Percentiles rank a stretch among this genome's conserved stretches.
Evolutionary conservation across 257 asterid species (phyloP).

Genomic region (Solanum chaucha): DNA sequence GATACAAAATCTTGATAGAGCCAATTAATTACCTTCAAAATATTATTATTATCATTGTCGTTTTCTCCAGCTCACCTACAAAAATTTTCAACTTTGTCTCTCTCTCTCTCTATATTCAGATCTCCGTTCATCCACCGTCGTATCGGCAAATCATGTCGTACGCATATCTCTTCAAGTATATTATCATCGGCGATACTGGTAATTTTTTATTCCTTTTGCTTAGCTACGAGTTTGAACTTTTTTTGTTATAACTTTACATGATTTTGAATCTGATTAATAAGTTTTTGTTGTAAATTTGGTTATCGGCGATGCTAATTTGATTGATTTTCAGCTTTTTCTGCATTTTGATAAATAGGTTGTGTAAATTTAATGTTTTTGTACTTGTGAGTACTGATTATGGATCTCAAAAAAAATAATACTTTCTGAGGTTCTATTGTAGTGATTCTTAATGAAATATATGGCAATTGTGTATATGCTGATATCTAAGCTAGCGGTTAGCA

Average conservation of each 20-base stretch:
- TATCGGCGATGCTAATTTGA: neutral
- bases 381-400: neutral
- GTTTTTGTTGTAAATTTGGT: neutral
- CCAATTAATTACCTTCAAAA: neutral
- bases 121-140: neutral
- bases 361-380: neutral
- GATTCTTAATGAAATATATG: neutral
- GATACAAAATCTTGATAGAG: too few relatives aligned
- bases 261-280: neutral
- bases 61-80: neutral
- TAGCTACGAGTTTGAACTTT: neutral
- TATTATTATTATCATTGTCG: neutral
- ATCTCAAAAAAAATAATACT: neutral
- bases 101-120: neutral
- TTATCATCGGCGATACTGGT: conserved; percentile 62
- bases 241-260: neutral
- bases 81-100: neutral
- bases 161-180: conserved; percentile 66
- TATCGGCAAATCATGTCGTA: conserved; percentile 36
- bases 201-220: neutral
- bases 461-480: neutral
- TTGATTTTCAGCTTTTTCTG: neutral
- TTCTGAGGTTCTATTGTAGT: neutral
- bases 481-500: neutral
- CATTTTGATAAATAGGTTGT: neutral